Percentiles rank a stretch among this genome's conserved stretches.
Evolutionary conservation across 1,284 basidiomycete species (phyloP).

Genomic region (Puccinia polysora): DNA sequence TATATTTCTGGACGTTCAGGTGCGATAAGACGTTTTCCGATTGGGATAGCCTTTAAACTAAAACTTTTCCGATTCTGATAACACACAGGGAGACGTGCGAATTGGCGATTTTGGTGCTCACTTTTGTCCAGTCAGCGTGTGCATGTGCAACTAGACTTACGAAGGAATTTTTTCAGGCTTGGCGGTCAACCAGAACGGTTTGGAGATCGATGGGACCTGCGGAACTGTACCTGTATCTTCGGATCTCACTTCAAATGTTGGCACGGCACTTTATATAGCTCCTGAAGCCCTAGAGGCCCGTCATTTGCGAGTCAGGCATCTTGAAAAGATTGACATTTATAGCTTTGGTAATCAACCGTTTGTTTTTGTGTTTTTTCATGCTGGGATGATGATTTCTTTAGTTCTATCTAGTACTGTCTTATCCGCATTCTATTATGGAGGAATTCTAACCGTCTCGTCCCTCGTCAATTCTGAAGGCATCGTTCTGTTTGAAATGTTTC

Average conservation of each 20-base stretch:
- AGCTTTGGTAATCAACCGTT: conserved; percentile 65
- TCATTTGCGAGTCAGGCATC: conserved; percentile 59
- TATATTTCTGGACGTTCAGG: conserved; percentile 62
- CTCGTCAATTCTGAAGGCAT: conserved; percentile 58
- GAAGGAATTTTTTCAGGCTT: conserved; percentile 41
- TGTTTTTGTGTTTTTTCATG: not conserved
- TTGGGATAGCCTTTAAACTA: conserved; percentile 50
- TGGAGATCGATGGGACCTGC: conserved; percentile 65
- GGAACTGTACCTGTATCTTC: conserved; percentile 58
- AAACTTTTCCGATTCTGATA: conserved; percentile 49
- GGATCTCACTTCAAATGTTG: conserved; percentile 79
- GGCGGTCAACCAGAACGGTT: conserved; percentile 70
- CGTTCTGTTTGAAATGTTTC: conserved; percentile 98
- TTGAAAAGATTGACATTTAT: conserved; percentile 89
- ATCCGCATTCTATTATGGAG: conserved; percentile 21
- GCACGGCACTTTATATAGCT: conserved; percentile 86
- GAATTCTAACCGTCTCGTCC: conserved; percentile 24
- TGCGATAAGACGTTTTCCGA: not conserved
- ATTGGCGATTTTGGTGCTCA: conserved; percentile 88
- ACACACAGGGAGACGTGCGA: conserved; percentile 83
- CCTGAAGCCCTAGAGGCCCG: conserved; percentile 63
- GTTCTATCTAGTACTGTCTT: conserved; percentile 6
- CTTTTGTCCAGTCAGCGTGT: too few relatives aligned
- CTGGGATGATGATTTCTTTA: not conserved
- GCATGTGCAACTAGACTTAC: too few relatives aligned